phyloP scores from a whole-genome alignment of 106 monocot genomes.

The Dendrobium officinale region DNA sequence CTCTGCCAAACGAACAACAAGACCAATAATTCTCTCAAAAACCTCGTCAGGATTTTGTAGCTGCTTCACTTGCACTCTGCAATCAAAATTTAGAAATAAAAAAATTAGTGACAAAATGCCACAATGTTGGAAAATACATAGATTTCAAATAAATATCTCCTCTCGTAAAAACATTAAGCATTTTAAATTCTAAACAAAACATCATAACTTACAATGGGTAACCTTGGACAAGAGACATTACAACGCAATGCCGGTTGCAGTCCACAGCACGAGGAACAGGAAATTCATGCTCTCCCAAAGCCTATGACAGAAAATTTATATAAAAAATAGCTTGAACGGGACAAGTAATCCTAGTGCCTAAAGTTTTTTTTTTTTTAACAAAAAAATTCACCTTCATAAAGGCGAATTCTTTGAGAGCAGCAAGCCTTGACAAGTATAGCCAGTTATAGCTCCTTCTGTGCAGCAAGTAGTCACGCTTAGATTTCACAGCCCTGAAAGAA shows the following conservation, averaged over 20 bases:
- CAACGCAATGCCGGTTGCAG: constrained; percentile 89
- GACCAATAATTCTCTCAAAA: constrained; percentile 71
- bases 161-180: neutral
- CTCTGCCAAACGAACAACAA: constrained; percentile 80
- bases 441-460: constrained; percentile 85
- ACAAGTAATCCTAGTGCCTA: neutral
- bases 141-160: neutral
- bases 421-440: constrained; percentile 95
- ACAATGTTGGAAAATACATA: neutral
- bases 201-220: constrained; percentile 76
- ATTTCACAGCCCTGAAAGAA: constrained; percentile 93
- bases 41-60: constrained; percentile 75
- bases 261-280: constrained; percentile 94
- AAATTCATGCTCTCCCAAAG: constrained; percentile 90
- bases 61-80: constrained; percentile 78
- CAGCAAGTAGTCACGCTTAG: constrained; percentile 85
- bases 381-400: constrained; percentile 80
- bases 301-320: constrained; percentile 25
- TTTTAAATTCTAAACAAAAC: constrained; percentile 5
- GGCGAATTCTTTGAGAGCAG: constrained; percentile 92
- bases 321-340: neutral
- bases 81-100: neutral
- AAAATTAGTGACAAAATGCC: neutral
- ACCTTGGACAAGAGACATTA: constrained; percentile 93
- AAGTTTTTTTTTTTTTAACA: neutral